Base-by-base conservation (phyloP, 805 yeast genomes). In the Saturnispora kantuleensis region DNA sequence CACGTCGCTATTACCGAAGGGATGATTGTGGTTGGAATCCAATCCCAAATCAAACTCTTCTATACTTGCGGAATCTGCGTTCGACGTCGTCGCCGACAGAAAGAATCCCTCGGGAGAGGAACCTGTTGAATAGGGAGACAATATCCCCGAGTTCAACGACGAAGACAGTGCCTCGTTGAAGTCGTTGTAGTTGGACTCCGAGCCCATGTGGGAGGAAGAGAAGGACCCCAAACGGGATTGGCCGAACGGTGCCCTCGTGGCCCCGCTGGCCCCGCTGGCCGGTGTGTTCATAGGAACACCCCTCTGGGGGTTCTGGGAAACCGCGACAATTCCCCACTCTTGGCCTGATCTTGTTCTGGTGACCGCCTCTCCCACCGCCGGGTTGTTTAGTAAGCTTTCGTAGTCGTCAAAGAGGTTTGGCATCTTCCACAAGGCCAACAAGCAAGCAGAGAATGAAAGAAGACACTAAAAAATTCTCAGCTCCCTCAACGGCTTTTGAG, bases 71-170 rank as follows among this genome's bases (percentile, higher is more conserved):
- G 52, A 50, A 34, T 44, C 52, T 9, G 45, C 49, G 33, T 50
- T 48, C 31, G 47, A 41, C 21, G 43, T 47, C 6, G 54, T 46
- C 31, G 52, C 44, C 18, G 50, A 50, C 8, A 60, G 50, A n/a
- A 63, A 52, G 37, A 62, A 55, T 13, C 55, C 64, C 40, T 63
- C 68, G 4, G 68, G 68, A 3, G 67, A 63, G 1, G 68, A 64
- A 7, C 65, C 68, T 9, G 59, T 52, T 9, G 65, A 60, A 45
- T 60, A 62, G 9, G 68, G 67, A 3, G 67, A 62, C 18, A 63
- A 41, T 4, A 59, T 56, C 1, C 60, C 57, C 2, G 65, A 58
- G 34, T 56, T 54, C 35, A 60, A 50, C 17, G 59, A 55, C 38
- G 58, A 54, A 8, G 52, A 47, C 50, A 56, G 47, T 2, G 60